Base-by-base conservation (phyloP, 2,329 filamentous ascomycete species). In the Albophoma yamanashiensis region DNA sequence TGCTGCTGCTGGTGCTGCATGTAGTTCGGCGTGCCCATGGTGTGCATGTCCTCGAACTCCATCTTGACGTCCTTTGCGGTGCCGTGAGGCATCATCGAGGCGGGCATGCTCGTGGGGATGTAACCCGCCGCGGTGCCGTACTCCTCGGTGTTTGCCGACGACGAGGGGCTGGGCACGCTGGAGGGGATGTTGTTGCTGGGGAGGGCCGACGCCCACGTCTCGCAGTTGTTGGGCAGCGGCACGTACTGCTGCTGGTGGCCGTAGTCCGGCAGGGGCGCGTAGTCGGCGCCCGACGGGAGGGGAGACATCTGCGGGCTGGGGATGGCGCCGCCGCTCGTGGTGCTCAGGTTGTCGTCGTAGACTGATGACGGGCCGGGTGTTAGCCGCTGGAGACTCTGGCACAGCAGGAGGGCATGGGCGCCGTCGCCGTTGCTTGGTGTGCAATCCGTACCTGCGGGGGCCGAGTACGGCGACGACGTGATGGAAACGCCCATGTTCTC, bases 141-240 rank as follows among this genome's bases (percentile, higher is more conserved):
- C 57, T 82, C 79, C 57, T 81, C 78, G 56, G 74, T 73, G 58
- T 73, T 73, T 53, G 73, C 75, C 2, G 79, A 80, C 2, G 80
- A 82, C 3, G 78, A 76, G 22, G 80, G 80, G 67, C 79, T 82
- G 25, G 80, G 81, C 14, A 79, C 79, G 57, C 75, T 79, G 56
- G 79, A 80, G 20, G 78, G 71, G 25, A 80, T 60, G 50, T 20
- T 70, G 43, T 77, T 74, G 58, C 75, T 75, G 31, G 77, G 71
- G 9, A 80, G 71, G 17, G 73, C 71, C 53, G 74, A 69, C 15
- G 77, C 71, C 79, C 79, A 82, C 31, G 74, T 69, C 62, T 80
- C 79, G 62, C 75, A 75, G 57, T 73, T 74, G 67, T 76, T 78
- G 56, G 76, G 71, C 42, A 74, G 66, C 40, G 69, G 67, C 15